phyloP scores from a whole-genome alignment of 2,329 filamentous ascomycete species.

The Rhexocercosporidium sp. region DNA sequence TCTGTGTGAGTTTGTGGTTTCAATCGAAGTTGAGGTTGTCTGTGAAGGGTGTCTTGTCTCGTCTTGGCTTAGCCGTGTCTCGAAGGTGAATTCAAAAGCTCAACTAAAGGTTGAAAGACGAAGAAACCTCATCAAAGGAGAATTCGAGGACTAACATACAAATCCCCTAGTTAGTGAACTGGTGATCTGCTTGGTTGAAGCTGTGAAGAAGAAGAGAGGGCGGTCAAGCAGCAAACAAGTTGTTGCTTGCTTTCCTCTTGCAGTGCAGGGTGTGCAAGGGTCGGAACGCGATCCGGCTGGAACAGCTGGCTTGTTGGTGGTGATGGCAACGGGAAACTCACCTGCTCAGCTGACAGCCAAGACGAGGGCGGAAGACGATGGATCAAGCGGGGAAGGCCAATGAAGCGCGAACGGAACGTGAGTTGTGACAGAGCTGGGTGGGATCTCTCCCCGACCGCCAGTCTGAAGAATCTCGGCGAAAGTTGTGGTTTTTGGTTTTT shows the following conservation, averaged over 20 bases:
- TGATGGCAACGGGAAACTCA: neutral
- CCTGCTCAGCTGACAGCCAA: neutral
- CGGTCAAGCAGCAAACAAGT: conserved; percentile 11
- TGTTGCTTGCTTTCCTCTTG: neutral
- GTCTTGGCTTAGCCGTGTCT: neutral
- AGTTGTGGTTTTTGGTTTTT: too few relatives aligned
- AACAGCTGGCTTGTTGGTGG: neutral
- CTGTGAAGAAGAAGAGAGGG: neutral
- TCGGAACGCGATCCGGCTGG: neutral
- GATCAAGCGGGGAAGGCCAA: neutral
- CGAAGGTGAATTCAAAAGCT: neutral
- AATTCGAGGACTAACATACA: neutral
- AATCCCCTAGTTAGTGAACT: neutral
- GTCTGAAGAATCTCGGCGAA: too few relatives aligned
- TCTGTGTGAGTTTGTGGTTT: neutral
- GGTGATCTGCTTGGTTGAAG: neutral
- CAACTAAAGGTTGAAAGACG: neutral
- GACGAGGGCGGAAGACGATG: neutral
- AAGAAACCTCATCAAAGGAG: neutral
- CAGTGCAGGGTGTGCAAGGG: neutral
- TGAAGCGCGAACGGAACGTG: neutral
- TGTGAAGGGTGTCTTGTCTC: too few relatives aligned
- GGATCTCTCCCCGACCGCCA: too few relatives aligned
- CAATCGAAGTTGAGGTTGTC: neutral
- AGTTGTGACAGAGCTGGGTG: neutral